phyloP scores from a whole-genome alignment of 441 rosid genomes.

The Pelargonium cotyledonis region DNA sequence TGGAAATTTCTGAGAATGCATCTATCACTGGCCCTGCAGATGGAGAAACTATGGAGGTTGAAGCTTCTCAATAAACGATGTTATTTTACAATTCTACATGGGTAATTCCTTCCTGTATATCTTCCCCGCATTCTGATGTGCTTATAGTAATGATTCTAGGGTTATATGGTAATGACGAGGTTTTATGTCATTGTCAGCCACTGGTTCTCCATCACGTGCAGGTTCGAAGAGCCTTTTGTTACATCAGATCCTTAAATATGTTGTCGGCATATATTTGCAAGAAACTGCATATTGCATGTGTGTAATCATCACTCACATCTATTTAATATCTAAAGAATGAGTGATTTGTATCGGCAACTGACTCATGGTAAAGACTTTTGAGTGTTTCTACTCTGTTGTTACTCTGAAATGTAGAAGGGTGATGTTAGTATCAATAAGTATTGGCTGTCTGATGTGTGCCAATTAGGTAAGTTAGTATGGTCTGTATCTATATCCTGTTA shows the following conservation, averaged over 20 bases:
- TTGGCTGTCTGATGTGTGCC: background rate
- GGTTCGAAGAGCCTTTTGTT: background rate
- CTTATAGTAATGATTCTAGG: background rate
- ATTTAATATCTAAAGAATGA: background rate
- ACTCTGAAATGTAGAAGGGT: background rate
- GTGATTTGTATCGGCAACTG: slow-evolving; percentile 1
- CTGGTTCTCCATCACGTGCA: slow-evolving; percentile 9
- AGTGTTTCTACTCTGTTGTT: background rate
- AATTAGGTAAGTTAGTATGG: background rate
- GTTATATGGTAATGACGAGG: slow-evolving; percentile 11
- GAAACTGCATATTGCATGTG: background rate
- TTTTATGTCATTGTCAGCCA: slow-evolving; percentile 31
- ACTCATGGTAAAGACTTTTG: background rate
- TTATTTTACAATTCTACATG: slow-evolving; percentile 6
- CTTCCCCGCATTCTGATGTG: slow-evolving; percentile 22
- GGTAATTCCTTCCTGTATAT: slow-evolving; percentile 47
- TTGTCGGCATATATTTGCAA: background rate
- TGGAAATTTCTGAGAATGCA: slow-evolving; percentile 41
- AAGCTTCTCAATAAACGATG: slow-evolving; percentile 34
- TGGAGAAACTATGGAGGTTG: slow-evolving; percentile 31
- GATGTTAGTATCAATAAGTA: background rate
- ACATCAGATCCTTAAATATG: background rate
- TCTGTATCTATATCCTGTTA: background rate
- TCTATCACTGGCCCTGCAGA: slow-evolving; percentile 40
- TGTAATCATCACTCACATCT: background rate